phyloP scores from a whole-genome alignment of 2,329 filamentous ascomycete species.

The Aspergillus pseudonomiae region DNA sequence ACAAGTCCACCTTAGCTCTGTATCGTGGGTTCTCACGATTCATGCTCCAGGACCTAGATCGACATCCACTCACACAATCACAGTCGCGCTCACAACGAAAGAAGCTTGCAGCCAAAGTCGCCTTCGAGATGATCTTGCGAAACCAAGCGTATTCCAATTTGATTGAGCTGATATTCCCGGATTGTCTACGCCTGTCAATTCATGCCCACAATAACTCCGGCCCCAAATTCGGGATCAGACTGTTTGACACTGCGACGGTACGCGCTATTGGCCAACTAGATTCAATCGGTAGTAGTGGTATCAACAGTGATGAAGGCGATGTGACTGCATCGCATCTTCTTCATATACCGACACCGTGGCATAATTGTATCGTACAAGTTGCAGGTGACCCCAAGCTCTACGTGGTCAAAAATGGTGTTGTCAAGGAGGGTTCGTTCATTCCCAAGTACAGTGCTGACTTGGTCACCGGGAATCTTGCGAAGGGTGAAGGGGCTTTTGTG shows the following conservation, averaged over 20 bases:
- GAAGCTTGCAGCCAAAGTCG: slow-evolving; percentile 37
- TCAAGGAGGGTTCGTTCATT: neutral
- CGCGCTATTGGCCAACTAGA: slow-evolving; percentile 29
- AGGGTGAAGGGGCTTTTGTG: neutral
- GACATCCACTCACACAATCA: slow-evolving; percentile 20
- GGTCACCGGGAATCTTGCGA: neutral
- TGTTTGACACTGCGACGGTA: slow-evolving; percentile 35
- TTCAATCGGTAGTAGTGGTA: neutral
- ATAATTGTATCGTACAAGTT: slow-evolving; percentile 38
- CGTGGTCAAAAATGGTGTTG: neutral
- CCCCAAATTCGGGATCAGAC: slow-evolving; percentile 48
- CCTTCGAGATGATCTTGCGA: slow-evolving; percentile 43
- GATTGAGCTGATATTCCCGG: slow-evolving; percentile 50
- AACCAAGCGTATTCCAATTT: slow-evolving; percentile 55
- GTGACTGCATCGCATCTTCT: slow-evolving; percentile 23
- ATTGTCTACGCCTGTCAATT: slow-evolving; percentile 52
- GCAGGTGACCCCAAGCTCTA: neutral
- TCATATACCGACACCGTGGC: slow-evolving; percentile 49
- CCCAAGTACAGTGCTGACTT: neutral
- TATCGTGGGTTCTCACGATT: slow-evolving; percentile 42
- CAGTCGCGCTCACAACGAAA: slow-evolving; percentile 37
- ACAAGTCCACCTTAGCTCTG: slow-evolving; percentile 32
- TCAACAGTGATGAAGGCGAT: neutral
- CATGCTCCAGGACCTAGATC: slow-evolving; percentile 40
- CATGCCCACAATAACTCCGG: slow-evolving; percentile 39